Conservation (phyloP, 164 flowering plant genomes). For the Santalum album region DNA sequence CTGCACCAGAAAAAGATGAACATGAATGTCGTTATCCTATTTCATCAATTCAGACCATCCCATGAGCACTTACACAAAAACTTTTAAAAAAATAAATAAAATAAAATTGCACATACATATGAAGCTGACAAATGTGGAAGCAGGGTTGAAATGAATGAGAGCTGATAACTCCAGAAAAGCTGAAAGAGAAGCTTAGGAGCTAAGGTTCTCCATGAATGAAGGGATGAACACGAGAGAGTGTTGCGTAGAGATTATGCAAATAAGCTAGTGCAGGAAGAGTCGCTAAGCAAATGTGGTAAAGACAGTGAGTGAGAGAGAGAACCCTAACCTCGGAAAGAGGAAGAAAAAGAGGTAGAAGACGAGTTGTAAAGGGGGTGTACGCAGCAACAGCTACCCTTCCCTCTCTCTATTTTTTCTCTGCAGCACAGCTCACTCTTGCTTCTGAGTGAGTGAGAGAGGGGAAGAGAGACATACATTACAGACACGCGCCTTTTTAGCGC, state of each 20-base stretch:
- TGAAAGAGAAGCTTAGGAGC: conserved; percentile 16
- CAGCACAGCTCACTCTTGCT: too few species aligned
- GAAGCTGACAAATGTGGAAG: not conserved
- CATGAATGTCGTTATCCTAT: too few species aligned
- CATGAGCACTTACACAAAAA: not conserved
- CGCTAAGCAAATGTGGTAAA: not conserved
- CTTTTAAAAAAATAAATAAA: not conserved
- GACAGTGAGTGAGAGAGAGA: not conserved
- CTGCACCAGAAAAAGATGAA: not conserved
- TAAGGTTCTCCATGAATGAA: conserved; percentile 14
- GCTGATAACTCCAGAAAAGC: not conserved
- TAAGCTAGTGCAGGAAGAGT: not conserved
- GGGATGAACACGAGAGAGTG: not conserved
- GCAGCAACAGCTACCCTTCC: too few species aligned
- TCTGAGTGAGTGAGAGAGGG: too few species aligned
- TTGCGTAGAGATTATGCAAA: not conserved
- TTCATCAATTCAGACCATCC: too few species aligned
- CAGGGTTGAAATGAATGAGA: too few species aligned
- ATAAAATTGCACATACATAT: not conserved
- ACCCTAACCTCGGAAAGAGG: conserved; percentile 8
- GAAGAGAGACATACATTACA: too few species aligned
- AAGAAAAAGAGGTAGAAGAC: not conserved
- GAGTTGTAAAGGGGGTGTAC: too few species aligned
- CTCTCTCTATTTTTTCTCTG: too few species aligned
- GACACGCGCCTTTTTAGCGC: too few species aligned